Evolutionary conservation across 345 rosid species (phyloP), one percentile per base, ranked within the genome.

Genomic region (Noccaea caerulescens): DNA sequence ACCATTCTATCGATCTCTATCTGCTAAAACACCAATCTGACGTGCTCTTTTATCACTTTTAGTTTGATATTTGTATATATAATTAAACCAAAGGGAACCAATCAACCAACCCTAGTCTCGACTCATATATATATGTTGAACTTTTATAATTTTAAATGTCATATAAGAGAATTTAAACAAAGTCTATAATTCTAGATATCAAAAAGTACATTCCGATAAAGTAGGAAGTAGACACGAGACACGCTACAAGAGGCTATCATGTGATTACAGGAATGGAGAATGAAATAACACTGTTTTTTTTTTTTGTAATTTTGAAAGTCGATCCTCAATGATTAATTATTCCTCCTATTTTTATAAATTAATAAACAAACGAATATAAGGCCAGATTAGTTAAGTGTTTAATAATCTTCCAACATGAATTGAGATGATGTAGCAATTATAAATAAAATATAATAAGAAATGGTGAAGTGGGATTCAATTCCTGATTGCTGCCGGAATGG

Each of bases 401-500:
- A 33, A 63, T 34, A 30, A 34, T 63, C 43, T 7, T 63, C 57
- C 69, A 34, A 46, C 45, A 61, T 8, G 41, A 61, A 47, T 32
- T 47, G 33, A 34, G 12, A 63, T 42, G 42, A 60, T 25, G 46
- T 33, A 46, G 46, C 55, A 47, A 63, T 63, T 16, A 63, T 47
- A 63, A 16, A 2, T 60, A 47, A 46, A 47, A 16, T 16, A 20
- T 47, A 10, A 33, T 47, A 32, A 18, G 43, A 46, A 46, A 47
- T 47, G 45, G 57, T 46, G 10, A 33, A 63, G 56, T 63, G 69
- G 69, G 69, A 47, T 47, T 49, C 18, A 49, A 37, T 49, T 33
- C n/a, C 10, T 46, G 69, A 63, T 63, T 63, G 41, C 57, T 47
- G 69, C 18, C 69, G 69, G 69, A 16, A 33, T 6, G 45, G 45